These are phyloP conservation scores for Eimeria nieschulzi DNA, from an alignment of 169 alveolate genomes.

Conservation along the genomic window DNA sequence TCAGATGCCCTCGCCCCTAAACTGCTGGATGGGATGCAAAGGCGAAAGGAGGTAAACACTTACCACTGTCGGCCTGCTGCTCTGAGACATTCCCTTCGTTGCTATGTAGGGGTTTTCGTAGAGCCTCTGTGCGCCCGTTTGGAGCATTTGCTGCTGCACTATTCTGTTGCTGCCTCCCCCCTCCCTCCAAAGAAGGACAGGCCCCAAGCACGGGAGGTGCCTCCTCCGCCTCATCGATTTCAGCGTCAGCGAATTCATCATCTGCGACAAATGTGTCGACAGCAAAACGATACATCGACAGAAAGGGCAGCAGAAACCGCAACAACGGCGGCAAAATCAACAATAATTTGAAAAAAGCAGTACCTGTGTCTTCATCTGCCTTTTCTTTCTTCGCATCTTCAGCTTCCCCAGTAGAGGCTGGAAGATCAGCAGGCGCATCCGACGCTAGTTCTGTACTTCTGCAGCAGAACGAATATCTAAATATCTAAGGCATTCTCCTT, in stretches of 20 bases:
- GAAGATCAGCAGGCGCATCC: not conserved
- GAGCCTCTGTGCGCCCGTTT: not conserved
- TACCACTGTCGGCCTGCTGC: conserved; percentile 11
- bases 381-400: not conserved
- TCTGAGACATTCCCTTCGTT: not conserved
- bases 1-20: no score
- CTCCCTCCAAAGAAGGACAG: not conserved
- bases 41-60: not conserved
- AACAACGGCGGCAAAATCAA: not conserved
- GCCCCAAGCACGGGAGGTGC: not conserved
- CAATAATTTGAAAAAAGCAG: not conserved
- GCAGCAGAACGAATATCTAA: no score
- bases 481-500: no score
- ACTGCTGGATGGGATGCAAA: no score
- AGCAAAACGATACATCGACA: not conserved
- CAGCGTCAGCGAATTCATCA: conserved; percentile 28
- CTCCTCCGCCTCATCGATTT: conserved; percentile 22
- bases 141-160: not conserved
- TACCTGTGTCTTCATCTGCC: not conserved
- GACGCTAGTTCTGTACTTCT: conserved; percentile 33
- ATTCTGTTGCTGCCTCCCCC: not conserved
- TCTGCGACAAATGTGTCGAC: not conserved
- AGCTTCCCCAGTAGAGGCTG: not conserved
- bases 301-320: not conserved
- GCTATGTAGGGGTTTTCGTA: not conserved